Percentiles rank a stretch among this genome's conserved stretches.
These are phyloP conservation scores for Linnemannia elongata DNA, from an alignment of 192 early-diverging fungal species.

Conservation along the genomic window DNA sequence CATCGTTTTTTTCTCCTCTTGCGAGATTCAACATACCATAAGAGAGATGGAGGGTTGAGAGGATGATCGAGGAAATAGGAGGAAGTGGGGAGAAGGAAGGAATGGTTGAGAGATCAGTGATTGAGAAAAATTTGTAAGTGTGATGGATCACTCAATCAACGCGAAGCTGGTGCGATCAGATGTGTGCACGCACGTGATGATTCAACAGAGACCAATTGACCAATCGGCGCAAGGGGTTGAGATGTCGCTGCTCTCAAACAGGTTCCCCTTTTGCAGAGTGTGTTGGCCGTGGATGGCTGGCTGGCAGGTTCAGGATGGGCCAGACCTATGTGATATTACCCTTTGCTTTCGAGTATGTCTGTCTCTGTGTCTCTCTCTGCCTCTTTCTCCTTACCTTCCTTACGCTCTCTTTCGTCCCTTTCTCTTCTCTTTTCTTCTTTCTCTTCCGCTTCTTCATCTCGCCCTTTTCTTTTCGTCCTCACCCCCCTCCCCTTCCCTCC, in stretches of 20 bases:
- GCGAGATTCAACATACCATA: not conserved
- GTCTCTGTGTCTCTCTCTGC: too few species aligned
- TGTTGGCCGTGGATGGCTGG: slow-evolving; percentile 8
- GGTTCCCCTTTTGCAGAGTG: not conserved
- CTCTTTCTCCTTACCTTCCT: not conserved
- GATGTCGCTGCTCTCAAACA: not conserved
- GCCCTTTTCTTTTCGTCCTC: not conserved
- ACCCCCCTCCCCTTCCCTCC: not conserved
- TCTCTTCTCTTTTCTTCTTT: not conserved
- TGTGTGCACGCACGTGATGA: not conserved
- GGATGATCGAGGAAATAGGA: not conserved
- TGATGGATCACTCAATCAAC: too few species aligned
- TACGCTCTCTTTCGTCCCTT: not conserved
- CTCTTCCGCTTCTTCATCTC: not conserved
- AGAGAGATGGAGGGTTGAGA: not conserved
- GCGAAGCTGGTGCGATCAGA: not conserved
- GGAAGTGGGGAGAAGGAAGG: not conserved
- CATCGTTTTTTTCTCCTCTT: not conserved
- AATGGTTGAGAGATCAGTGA: not conserved
- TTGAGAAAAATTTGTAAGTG: not conserved
- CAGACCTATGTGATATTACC: too few species aligned
- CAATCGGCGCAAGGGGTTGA: not conserved
- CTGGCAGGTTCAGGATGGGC: not conserved
- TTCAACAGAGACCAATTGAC: not conserved
- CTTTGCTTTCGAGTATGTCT: too few species aligned